phyloP scores from a whole-genome alignment of 2,329 filamentous ascomycete genomes.

The Sclerotinia glacialis region DNA sequence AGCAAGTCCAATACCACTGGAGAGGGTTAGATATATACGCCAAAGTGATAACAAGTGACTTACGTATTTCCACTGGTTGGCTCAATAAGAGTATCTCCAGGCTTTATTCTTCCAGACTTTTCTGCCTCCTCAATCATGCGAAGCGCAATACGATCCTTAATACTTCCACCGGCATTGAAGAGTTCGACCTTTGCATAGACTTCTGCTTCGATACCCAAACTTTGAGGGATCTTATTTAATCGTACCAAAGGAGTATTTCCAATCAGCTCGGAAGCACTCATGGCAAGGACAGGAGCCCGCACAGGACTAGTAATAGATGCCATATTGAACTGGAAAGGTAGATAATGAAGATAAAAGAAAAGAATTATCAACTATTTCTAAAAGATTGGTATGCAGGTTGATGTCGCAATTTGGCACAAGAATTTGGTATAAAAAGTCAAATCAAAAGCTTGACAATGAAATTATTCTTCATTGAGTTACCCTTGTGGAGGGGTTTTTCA shows the following conservation, averaged over 20 bases:
- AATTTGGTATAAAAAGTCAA: constrained; percentile 7
- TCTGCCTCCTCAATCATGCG: constrained; percentile 98
- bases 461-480: constrained; percentile 15
- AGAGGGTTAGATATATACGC: background rate
- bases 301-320: constrained; percentile 32
- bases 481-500: background rate
- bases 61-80: constrained; percentile 93
- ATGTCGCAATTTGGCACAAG: constrained; percentile 8
- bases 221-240: constrained; percentile 88
- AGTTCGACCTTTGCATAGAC: constrained; percentile 91
- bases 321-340: constrained; percentile 18
- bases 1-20: constrained; percentile 81
- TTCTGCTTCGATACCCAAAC: constrained; percentile 81
- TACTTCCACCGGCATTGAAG: constrained; percentile 90
- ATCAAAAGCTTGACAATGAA: constrained; percentile 8
- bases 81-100: constrained; percentile 95
- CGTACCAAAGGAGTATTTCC: constrained; percentile 94
- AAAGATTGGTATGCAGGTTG: background rate
- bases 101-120: constrained; percentile 87
- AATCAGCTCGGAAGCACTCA: constrained; percentile 80
- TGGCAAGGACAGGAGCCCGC: constrained; percentile 39
- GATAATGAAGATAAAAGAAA: constrained; percentile 7
- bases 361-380: background rate
- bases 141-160: constrained; percentile 92
- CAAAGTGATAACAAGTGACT: constrained; percentile 27